A percentile compares a stretch with the other conserved stretches of the same genome.
These are phyloP conservation scores for Diplodia sapinea DNA, from an alignment of 2,329 filamentous ascomycete species.

Conservation along the genomic window DNA sequence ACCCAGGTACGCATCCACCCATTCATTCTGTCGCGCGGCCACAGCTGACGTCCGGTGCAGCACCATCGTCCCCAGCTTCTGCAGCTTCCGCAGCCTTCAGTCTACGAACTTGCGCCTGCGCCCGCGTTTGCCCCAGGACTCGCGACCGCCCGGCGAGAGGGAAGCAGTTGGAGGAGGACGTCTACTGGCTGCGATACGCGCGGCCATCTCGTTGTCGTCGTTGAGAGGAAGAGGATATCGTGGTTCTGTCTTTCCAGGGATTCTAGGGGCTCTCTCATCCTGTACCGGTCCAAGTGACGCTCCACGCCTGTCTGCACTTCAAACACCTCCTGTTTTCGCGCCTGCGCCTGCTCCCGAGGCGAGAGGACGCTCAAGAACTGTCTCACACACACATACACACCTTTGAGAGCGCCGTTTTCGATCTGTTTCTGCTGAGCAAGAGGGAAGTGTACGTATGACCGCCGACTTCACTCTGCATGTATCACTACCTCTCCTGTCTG, in stretches of 20 bases:
- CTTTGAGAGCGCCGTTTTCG: constrained; percentile 42
- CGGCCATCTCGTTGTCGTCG: constrained; percentile 14
- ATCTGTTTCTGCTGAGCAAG: constrained; percentile 37
- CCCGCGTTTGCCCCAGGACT: constrained; percentile 19
- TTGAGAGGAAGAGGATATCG: constrained; percentile 28
- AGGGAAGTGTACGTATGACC: constrained; percentile 33
- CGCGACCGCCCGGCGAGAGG: constrained; percentile 16
- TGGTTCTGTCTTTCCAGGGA: constrained; percentile 31
- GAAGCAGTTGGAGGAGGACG: constrained; percentile 28
- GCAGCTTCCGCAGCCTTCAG: constrained; percentile 12
- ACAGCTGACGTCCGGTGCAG: not conserved
- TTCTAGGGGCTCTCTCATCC: constrained; percentile 29
- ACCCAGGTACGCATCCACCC: constrained; percentile 17
- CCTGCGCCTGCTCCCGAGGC: constrained; percentile 27
- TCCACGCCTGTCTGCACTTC: constrained; percentile 29
- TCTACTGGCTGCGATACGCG: constrained; percentile 19
- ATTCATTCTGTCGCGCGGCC: not conserved
- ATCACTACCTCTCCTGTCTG: constrained; percentile 28
- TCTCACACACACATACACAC: constrained; percentile 35
- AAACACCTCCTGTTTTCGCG: constrained; percentile 30
- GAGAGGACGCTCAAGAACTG: constrained; percentile 25
- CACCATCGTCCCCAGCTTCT: not conserved
- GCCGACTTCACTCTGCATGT: constrained; percentile 31
- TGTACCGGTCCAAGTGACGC: constrained; percentile 30
- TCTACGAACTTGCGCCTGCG: not conserved